Base-by-base conservation (phyloP, 352 stramenopile genomes). In the Globisporangium mamillatum region DNA sequence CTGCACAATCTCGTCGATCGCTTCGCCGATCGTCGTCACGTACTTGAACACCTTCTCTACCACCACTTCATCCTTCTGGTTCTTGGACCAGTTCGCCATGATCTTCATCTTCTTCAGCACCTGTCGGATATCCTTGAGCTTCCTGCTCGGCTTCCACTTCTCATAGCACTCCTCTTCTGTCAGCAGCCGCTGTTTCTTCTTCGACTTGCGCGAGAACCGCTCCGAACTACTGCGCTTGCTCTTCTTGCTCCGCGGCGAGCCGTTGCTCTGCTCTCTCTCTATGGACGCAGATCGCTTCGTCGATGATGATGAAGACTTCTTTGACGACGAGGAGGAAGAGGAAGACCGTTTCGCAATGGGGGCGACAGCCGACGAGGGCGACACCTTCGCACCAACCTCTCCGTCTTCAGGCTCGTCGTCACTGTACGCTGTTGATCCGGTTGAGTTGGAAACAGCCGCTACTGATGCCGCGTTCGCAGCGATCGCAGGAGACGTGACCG, bases 31-130 rank as follows among this genome's bases (percentile, higher is more conserved):
- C 41, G 83, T 90, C 58, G 78, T 88, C 55, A 95, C 79, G 67
- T 95, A 95, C 72, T 95, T 94, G 73, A 78, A 85, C 68, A 95
- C 82, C 72, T 95, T 95, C 61, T 95, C 88, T 14, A 94, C 80
- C 34, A 95, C 82, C 1, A 90, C 88, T 75, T 92, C 82, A 52
- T 95, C 85, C 46, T 86, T 89, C 64, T 94, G 86, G 62, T 84
- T 80, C 67, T 88, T 84, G 27, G 86, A 94, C 88, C 88, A 95
- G 18, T 86, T 70, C 27, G 74, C 76, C 81, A 95, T 94, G 53
- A 92, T 91, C 53, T 90, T 88, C 80, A 95, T 91, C 73, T 95
- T 95, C 71, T 95, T 95, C 4, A 95, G 78, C 70, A 90, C 86
- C 61, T 87, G 79, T 0, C 84, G 82, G 27, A 95, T 90, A 22